Evolutionary conservation across 441 rosid species (phyloP), one percentile per base, ranked within the genome.

Genomic region (Croton setiger): DNA sequence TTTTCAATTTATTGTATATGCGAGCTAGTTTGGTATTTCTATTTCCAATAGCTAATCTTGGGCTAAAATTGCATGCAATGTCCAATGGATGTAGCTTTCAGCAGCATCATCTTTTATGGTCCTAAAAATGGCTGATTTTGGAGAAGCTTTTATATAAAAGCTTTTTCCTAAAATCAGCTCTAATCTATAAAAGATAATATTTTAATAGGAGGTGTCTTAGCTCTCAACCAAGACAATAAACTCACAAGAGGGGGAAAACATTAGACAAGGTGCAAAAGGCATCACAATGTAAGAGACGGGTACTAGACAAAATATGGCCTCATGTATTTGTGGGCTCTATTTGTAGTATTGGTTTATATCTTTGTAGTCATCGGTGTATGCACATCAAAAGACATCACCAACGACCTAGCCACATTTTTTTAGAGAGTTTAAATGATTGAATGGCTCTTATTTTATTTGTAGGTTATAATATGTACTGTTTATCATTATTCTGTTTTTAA

Each of bases 361-460:
- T 23, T 18, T n/a, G 7, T 52, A 23, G 21, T 18, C 21, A 7
- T 45, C 4, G 18, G 7, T 52, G 27, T 18, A 0, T 12, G 7
- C 14, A 3, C 15, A 48, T 48, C 17, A 14, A 14, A 5, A 48
- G 20, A n/a, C 55, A 18, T n/a, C 27, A 52, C 0, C 4, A 52
- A 60, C 47, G 18, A 36, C 35, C 61, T 4, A 2, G 36, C 41
- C 18, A 18, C 57, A 17, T 58, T 47, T 47, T n/a, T 5, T n/a
- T 2, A 21, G 41, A 48, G 18, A 61, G 33, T 48, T 21, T 23
- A 54, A n/a, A 72, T 44, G 57, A 72, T 37, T 47, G 9, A 60
- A 44, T 31, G 27, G 10, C 53, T 2, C 51, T 43, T 37, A 27
- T 31, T 31, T 66, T 15, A 20, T 36, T 8, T 61, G 1, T 27